A percentile compares a stretch with the other conserved stretches of the same genome.
Conservation (phyloP, 2,329 filamentous ascomycete species). For the Colletotrichum magnum region DNA sequence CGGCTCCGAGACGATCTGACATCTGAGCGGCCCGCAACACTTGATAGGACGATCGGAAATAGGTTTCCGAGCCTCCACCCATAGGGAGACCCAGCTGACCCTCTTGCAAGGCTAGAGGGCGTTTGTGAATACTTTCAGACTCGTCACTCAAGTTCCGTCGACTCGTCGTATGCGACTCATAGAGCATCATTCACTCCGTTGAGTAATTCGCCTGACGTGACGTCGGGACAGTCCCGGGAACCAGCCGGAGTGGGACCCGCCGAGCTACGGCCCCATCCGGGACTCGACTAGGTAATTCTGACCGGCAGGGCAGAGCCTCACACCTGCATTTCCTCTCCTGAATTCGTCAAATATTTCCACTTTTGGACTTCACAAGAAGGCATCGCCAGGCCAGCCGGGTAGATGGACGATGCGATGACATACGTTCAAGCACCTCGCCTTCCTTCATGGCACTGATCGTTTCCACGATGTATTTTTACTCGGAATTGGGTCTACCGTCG, state of each 20-base stretch:
- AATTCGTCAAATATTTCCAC: constrained; percentile 16
- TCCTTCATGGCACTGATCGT: neutral
- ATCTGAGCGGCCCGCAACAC: neutral
- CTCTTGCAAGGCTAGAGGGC: neutral
- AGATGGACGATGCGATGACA: too few relatives aligned
- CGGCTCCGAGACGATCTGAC: constrained; percentile 4
- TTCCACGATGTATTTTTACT: neutral
- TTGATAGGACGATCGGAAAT: constrained; percentile 29
- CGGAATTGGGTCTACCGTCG: neutral
- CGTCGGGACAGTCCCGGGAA: neutral
- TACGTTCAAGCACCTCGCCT: too few relatives aligned
- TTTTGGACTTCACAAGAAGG: neutral
- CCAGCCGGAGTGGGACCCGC: constrained; percentile 3
- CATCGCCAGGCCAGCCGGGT: too few relatives aligned
- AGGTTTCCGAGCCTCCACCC: constrained; percentile 25
- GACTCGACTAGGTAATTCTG: constrained; percentile 27
- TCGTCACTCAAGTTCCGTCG: neutral
- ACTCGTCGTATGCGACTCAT: constrained; percentile 4
- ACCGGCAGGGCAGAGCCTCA: neutral
- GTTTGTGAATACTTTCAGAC: neutral
- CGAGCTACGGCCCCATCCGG: constrained; percentile 26
- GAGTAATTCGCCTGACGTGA: neutral
- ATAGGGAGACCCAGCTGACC: neutral
- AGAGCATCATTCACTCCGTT: neutral
- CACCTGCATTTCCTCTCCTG: neutral